Percentiles rank a stretch among this genome's conserved stretches.
Conservation (phyloP, 257 asterid species). For the Cordia subcordata region DNA sequence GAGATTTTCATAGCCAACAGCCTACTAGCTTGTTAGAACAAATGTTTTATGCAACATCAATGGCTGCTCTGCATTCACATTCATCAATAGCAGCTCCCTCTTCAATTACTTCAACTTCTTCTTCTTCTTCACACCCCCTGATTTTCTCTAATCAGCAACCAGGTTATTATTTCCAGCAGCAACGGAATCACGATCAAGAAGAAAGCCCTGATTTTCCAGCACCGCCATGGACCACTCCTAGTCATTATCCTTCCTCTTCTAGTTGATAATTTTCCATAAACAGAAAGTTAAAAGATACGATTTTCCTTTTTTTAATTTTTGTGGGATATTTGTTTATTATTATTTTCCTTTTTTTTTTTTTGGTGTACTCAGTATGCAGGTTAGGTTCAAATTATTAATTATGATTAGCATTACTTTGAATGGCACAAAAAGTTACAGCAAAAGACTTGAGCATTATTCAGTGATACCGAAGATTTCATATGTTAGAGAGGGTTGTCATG, state of each 20-base stretch:
- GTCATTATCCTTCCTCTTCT: constrained; percentile 58
- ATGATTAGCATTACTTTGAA: constrained; percentile 9
- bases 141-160: constrained; percentile 46
- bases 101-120: constrained; percentile 17
- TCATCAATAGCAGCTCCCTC: constrained; percentile 20
- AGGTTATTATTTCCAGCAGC: constrained; percentile 37
- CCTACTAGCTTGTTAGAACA: constrained; percentile 35
- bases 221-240: constrained; percentile 48
- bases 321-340: neutral
- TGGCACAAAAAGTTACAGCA: constrained; percentile 4
- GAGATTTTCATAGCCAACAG: constrained; percentile 33
- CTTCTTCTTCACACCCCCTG: constrained; percentile 40
- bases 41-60: constrained; percentile 46
- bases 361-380: constrained; percentile 18
- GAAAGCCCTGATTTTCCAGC: constrained; percentile 23
- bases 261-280: constrained; percentile 25
- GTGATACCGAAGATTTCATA: constrained; percentile 15
- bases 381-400: constrained; percentile 6
- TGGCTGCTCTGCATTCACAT: constrained; percentile 42
- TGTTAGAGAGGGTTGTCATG: constrained; percentile 2
- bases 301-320: constrained; percentile 4
- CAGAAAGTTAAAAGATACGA: neutral
- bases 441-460: constrained; percentile 6
- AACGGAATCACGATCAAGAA: constrained; percentile 29
- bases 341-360: constrained; percentile 6